Percentiles rank a stretch among this genome's conserved stretches.
Evolutionary conservation across 2,329 filamentous ascomycete species (phyloP).

Genomic region (Rhytidhysteron rufulum): DNA sequence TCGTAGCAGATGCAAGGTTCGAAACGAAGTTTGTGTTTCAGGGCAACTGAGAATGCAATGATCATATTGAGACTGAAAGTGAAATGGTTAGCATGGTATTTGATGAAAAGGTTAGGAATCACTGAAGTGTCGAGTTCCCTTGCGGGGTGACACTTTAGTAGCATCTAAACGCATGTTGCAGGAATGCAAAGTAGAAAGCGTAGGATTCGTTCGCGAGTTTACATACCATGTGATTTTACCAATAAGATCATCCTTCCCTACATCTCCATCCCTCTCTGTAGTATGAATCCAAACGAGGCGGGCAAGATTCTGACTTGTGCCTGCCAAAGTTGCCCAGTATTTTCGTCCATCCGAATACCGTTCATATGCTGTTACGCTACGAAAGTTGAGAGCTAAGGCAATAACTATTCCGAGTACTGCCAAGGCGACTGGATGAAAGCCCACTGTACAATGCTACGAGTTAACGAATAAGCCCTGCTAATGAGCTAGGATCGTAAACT

Average conservation of each 20-base stretch:
- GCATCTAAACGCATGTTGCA: too few species aligned
- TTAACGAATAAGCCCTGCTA: not conserved
- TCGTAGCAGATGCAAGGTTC: conserved; percentile 70
- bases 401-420: conserved; percentile 73
- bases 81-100: too few species aligned
- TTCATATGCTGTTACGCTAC: conserved; percentile 69
- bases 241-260: conserved; percentile 59
- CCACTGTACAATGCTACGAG: conserved; percentile 23
- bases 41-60: conserved; percentile 64
- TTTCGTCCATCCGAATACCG: conserved; percentile 53
- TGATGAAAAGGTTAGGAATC: too few species aligned
- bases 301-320: conserved; percentile 49
- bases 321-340: conserved; percentile 53
- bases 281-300: conserved; percentile 76
- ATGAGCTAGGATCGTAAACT: not conserved
- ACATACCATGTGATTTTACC: conserved; percentile 60
- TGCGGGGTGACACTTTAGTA: too few species aligned
- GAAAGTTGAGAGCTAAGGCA: conserved; percentile 66
- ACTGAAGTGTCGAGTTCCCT: too few species aligned
- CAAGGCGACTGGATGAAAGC: conserved; percentile 59
- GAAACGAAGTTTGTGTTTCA: conserved; percentile 75
- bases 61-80: conserved; percentile 72
- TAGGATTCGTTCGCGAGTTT: too few species aligned
- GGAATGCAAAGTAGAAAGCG: too few species aligned
- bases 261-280: conserved; percentile 50